phyloP scores from a whole-genome alignment of 2,329 filamentous ascomycete species.

The Colletotrichum cereale region DNA sequence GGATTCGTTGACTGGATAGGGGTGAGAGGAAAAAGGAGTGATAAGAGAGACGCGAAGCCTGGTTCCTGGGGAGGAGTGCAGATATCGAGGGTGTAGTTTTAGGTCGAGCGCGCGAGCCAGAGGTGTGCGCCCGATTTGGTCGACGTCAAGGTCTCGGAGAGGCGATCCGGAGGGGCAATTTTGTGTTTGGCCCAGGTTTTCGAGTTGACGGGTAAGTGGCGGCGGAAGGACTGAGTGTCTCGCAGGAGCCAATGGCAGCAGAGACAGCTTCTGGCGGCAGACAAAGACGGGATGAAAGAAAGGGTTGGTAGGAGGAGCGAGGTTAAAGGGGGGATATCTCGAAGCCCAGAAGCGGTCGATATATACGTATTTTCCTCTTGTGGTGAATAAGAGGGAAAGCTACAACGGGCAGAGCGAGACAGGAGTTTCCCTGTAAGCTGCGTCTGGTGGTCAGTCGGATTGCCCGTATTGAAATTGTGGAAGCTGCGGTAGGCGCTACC shows the following conservation, averaged over 20 bases:
- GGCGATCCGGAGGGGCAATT: slow-evolving; percentile 33
- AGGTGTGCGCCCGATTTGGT: slow-evolving; percentile 5
- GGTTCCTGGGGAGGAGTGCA: slow-evolving; percentile 37
- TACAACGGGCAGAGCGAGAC: slow-evolving; percentile 25
- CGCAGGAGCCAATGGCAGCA: slow-evolving; percentile 26
- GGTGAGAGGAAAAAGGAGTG: slow-evolving; percentile 9
- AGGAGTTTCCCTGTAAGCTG: slow-evolving; percentile 36
- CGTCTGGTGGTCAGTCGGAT: slow-evolving; percentile 32
- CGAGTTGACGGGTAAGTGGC: slow-evolving; percentile 14
- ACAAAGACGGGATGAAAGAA: slow-evolving; percentile 35
- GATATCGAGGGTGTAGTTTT: slow-evolving; percentile 29
- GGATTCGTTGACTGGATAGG: slow-evolving; percentile 15
- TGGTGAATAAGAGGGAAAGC: slow-evolving; percentile 4
- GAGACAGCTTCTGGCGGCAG: slow-evolving; percentile 4
- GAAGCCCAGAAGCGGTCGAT: slow-evolving; percentile 27
- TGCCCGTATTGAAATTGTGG: slow-evolving; percentile 28
- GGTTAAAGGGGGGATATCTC: slow-evolving; percentile 1
- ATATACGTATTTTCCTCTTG: slow-evolving; percentile 25
- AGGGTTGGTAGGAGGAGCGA: slow-evolving; percentile 1
- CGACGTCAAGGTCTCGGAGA: slow-evolving; percentile 38
- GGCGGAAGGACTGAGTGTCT: slow-evolving; percentile 21
- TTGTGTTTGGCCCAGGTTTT: slow-evolving; percentile 8
- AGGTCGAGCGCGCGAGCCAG: not conserved
- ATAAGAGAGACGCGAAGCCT: slow-evolving; percentile 27
- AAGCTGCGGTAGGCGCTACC: slow-evolving; percentile 13